Percentiles rank a stretch among this genome's conserved stretches.
Conservation (phyloP, 495 filamentous ascomycete species). For the Penicillium dipodomyicola region DNA sequence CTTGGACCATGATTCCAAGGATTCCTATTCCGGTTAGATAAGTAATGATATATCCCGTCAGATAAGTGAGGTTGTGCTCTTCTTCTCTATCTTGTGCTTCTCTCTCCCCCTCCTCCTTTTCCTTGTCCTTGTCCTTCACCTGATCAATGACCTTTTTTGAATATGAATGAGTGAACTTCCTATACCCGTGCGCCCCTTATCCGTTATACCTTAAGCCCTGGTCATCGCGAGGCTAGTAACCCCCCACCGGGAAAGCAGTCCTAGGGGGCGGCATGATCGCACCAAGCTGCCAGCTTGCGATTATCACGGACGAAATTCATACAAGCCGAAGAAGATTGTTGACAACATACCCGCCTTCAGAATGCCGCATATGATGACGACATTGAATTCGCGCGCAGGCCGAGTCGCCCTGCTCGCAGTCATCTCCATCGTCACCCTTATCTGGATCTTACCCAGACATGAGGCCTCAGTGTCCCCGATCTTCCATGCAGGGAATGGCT, state of each 20-base stretch:
- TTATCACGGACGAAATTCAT: background rate
- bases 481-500: background rate
- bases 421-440: conserved; percentile 1
- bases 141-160: background rate
- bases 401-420: background rate
- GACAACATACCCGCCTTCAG: background rate
- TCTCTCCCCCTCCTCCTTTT: background rate
- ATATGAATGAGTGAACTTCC: background rate
- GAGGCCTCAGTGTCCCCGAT: background rate
- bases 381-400: conserved; percentile 5
- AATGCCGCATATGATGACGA: background rate
- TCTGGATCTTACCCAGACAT: background rate
- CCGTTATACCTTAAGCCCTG: background rate
- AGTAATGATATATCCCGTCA: background rate
- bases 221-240: background rate
- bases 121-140: no score
- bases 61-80: background rate
- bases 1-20: background rate
- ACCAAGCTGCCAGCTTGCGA: background rate
- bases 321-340: background rate
- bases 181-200: background rate
- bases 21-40: background rate
- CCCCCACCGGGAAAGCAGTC: background rate
- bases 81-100: background rate
- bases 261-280: background rate